phyloP scores from a whole-genome alignment of 257 asterid genomes.

The Pogostemon cablin region DNA sequence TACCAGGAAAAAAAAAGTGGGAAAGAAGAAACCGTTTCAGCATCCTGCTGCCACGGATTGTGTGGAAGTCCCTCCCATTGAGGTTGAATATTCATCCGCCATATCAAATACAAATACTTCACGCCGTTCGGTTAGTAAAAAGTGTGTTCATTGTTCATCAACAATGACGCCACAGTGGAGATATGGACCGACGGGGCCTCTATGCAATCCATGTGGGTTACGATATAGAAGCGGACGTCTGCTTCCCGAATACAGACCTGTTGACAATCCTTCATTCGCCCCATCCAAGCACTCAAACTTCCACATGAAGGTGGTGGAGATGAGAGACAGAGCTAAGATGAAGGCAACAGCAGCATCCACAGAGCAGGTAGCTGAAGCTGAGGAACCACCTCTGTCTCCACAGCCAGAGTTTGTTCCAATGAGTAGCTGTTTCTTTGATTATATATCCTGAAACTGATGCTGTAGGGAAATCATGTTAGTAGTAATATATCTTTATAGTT shows the following conservation, averaged over 20 bases:
- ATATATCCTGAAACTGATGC: conserved; percentile 44
- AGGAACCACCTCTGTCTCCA: conserved; percentile 43
- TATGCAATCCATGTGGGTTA: conserved; percentile 92
- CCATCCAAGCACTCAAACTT: conserved; percentile 66
- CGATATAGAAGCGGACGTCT: conserved; percentile 72
- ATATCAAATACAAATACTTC: neutral
- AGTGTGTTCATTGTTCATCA: conserved; percentile 75
- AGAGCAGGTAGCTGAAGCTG: conserved; percentile 34
- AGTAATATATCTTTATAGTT: too few relatives aligned
- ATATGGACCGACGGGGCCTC: conserved; percentile 77
- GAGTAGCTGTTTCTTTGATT: conserved; percentile 55
- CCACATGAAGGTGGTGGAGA: conserved; percentile 54
- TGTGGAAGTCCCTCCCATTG: neutral
- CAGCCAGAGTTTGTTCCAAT: conserved; percentile 54
- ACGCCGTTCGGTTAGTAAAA: conserved; percentile 34
- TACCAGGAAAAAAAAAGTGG: conserved; percentile 35
- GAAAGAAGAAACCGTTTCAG: conserved; percentile 35
- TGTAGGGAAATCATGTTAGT: neutral
- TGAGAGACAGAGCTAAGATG: conserved; percentile 44
- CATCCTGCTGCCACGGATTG: conserved; percentile 23
- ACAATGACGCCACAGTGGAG: conserved; percentile 84
- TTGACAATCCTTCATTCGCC: conserved; percentile 76
- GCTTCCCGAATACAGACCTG: conserved; percentile 81
- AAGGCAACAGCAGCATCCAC: conserved; percentile 45
- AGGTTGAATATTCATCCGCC: neutral